A percentile compares a stretch with the other conserved stretches of the same genome.
Evolutionary conservation across 495 filamentous ascomycete genomes (phyloP).

Genomic region (Penicillium pancosmium): DNA sequence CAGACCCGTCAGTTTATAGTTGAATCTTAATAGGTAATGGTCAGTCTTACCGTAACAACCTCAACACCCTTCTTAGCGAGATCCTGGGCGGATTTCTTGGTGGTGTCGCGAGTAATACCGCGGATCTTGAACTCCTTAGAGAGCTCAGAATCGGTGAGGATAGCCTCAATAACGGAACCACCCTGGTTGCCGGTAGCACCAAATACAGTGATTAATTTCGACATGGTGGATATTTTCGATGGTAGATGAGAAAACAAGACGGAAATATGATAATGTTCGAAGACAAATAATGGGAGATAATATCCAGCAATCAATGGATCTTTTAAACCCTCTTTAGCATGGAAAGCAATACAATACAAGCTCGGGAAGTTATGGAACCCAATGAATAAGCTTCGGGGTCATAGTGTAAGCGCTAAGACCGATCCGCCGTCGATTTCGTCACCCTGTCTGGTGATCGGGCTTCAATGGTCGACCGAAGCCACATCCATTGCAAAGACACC

Average conservation of each 20-base stretch:
- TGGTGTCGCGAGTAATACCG: slow-evolving; percentile 34
- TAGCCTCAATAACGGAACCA: slow-evolving; percentile 29
- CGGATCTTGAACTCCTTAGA: slow-evolving; percentile 43
- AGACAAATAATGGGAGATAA: not conserved
- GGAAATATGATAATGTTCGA: not conserved
- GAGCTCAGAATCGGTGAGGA: slow-evolving; percentile 28
- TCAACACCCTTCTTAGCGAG: slow-evolving; percentile 26
- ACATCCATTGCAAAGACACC: not conserved
- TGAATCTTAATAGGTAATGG: not conserved
- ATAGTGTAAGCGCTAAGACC: not conserved
- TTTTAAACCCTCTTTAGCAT: not conserved
- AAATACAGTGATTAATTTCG: slow-evolving; percentile 48
- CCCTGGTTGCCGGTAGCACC: slow-evolving; percentile 49
- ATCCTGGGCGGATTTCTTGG: slow-evolving; percentile 26
- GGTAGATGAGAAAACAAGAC: not conserved
- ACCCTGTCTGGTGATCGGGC: not conserved
- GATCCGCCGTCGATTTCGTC: not conserved
- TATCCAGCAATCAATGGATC: not conserved
- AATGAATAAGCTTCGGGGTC: not conserved
- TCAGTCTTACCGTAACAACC: slow-evolving; percentile 21
- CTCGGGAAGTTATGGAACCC: not conserved
- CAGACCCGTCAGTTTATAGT: too few relatives aligned
- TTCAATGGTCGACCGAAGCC: not conserved
- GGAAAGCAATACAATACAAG: not conserved
- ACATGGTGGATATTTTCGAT: slow-evolving; percentile 9